These are phyloP conservation scores for Talaromyces sp. DNA, from an alignment of 2,329 filamentous ascomycete genomes.

Conservation along the genomic window DNA sequence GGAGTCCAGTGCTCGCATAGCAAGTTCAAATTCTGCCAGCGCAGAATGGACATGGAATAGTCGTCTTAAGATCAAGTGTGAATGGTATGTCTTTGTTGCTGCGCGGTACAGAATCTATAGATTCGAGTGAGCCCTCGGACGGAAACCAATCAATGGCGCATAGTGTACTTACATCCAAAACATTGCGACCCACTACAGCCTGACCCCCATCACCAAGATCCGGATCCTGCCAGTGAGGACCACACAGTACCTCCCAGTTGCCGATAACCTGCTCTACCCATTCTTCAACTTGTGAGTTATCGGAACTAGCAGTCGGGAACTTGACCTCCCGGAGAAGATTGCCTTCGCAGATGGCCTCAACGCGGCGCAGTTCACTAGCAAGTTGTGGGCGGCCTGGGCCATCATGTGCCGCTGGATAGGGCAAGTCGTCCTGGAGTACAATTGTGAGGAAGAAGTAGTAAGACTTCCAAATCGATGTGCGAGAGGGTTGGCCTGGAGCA, in stretches of 20 bases:
- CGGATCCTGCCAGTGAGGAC: constrained; percentile 75
- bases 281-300: constrained; percentile 75
- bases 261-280: constrained; percentile 78
- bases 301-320: constrained; percentile 82
- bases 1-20: constrained; percentile 86
- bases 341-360: constrained; percentile 78
- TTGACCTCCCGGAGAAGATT: constrained; percentile 75
- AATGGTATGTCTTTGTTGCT: constrained; percentile 93
- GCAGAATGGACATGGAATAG: constrained; percentile 86
- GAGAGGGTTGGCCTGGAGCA: constrained; percentile 27
- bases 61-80: constrained; percentile 80
- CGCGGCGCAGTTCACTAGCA: constrained; percentile 73
- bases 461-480: constrained; percentile 71
- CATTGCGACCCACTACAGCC: constrained; percentile 70
- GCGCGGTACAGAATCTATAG: constrained; percentile 79
- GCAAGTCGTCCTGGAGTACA: constrained; percentile 63
- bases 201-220: constrained; percentile 83
- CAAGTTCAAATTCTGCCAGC: constrained; percentile 87
- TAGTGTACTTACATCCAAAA: constrained; percentile 63
- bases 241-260: constrained; percentile 84
- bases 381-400: constrained; percentile 63
- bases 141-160: background rate
- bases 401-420: constrained; percentile 40
- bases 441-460: constrained; percentile 80
- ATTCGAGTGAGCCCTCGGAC: constrained; percentile 18